phyloP scores from a whole-genome alignment of 345 rosid genomes.

The Fremontodendron californicum region DNA sequence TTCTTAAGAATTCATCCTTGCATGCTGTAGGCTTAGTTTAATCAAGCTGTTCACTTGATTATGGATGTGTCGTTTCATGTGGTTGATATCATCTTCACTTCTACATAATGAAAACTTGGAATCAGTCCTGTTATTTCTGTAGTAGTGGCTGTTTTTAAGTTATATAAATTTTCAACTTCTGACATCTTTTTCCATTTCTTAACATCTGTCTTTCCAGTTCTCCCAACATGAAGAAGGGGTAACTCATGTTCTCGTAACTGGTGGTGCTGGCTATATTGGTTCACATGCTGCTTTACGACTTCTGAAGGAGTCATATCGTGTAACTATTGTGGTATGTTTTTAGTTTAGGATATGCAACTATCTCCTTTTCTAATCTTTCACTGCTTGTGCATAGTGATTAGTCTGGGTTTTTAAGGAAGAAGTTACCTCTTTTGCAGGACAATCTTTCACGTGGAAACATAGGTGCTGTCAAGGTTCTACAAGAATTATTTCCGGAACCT shows the following conservation, averaged over 20 bases:
- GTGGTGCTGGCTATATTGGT: constrained; percentile 96
- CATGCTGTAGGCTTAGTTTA: background rate
- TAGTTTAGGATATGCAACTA: background rate
- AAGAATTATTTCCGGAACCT: constrained; percentile 82
- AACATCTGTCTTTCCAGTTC: constrained; percentile 40
- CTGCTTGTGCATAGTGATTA: background rate
- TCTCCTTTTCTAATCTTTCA: background rate
- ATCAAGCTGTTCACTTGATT: background rate
- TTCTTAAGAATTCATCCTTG: background rate
- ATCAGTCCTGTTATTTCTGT: background rate
- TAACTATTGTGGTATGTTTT: constrained; percentile 76
- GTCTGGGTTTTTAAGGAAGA: background rate
- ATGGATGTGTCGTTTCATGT: background rate
- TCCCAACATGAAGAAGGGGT: constrained; percentile 65
- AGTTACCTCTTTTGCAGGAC: constrained; percentile 49
- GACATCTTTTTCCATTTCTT: constrained; percentile 7
- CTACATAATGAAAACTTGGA: background rate
- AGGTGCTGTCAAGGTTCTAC: constrained; percentile 82
- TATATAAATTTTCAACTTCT: background rate
- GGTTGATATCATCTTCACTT: background rate
- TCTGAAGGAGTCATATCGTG: constrained; percentile 74
- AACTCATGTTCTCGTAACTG: constrained; percentile 87
- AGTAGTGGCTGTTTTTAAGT: background rate
- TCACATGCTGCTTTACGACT: constrained; percentile 91
- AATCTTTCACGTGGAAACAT: constrained; percentile 95